These are phyloP conservation scores for Isochrysis galbana DNA, from an alignment of 78 protist species.

Conservation along the genomic window DNA sequence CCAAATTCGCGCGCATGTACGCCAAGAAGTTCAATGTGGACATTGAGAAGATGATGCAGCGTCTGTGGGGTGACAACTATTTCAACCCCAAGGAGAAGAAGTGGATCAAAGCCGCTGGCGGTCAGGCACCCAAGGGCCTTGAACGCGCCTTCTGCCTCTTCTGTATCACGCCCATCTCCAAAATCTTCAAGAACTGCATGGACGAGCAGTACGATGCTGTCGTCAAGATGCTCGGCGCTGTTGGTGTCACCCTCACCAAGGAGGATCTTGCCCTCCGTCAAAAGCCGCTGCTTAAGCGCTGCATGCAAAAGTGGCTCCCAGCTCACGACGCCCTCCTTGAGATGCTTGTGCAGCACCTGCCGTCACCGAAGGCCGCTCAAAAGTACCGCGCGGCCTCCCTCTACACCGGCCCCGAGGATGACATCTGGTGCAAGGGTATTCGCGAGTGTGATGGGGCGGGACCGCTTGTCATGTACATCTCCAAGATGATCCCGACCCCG, in stretches of 20 bases:
- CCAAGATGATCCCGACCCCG: conserved; percentile 99
- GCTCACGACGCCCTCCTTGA: conserved; percentile 97
- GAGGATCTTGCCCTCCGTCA: conserved; percentile 84
- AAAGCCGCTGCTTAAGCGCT: conserved; percentile 89
- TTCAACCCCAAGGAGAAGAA: conserved; percentile 86
- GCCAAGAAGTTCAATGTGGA: conserved; percentile 73
- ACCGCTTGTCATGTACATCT: conserved; percentile 97
- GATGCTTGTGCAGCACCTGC: conserved; percentile 95
- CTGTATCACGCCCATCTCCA: conserved; percentile 3
- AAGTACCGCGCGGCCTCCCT: conserved; percentile 90
- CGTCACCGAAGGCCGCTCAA: conserved; percentile 97
- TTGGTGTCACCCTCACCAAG: conserved; percentile 76
- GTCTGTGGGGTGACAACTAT: conserved; percentile 99
- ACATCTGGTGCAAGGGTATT: conserved; percentile 28
- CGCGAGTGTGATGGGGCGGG: conserved; percentile 67
- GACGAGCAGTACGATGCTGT: conserved; percentile 80
- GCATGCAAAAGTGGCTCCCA: conserved; percentile 97
- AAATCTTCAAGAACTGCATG: conserved; percentile 89
- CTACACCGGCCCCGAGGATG: conserved; percentile 96
- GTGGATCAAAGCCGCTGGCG: conserved; percentile 70
- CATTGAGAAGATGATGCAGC: conserved; percentile 73
- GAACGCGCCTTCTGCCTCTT: not conserved
- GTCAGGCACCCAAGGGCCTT: conserved; percentile 16
- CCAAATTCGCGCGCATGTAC: conserved; percentile 87
- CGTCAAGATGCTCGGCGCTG: conserved; percentile 73